phyloP scores from a whole-genome alignment of 2,329 filamentous ascomycete genomes.

The Blastomyces parvus region DNA sequence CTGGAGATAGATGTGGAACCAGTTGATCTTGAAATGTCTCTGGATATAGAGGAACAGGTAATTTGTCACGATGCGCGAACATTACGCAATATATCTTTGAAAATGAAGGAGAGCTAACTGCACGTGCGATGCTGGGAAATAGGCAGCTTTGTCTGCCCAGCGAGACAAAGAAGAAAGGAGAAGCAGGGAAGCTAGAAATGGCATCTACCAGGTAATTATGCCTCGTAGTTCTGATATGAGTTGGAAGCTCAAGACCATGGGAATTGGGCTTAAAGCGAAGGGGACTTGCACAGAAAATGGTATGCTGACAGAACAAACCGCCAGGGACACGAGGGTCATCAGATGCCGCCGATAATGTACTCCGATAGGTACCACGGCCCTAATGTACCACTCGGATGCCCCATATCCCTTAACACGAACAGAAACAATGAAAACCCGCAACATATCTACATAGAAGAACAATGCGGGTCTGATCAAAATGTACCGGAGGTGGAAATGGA shows the following conservation, averaged over 20 bases:
- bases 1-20: constrained; percentile 9
- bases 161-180: not conserved
- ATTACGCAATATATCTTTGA: not conserved
- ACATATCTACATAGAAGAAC: not conserved
- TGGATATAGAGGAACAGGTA: constrained; percentile 15
- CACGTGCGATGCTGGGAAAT: not conserved
- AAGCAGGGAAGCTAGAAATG: not conserved
- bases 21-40: constrained; percentile 14
- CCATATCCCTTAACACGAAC: not conserved
- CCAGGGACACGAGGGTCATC: not conserved
- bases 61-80: not conserved
- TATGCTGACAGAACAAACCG: not conserved
- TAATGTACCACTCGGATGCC: not conserved
- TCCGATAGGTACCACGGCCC: not conserved
- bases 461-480: not conserved
- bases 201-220: not conserved
- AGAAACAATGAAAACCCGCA: not conserved
- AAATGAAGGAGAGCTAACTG: not conserved
- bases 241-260: not conserved
- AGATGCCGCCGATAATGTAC: not conserved
- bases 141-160: not conserved
- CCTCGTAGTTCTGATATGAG: not conserved
- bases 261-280: not conserved
- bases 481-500: not conserved
- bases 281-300: not conserved